Conservation (phyloP, 768 basidiomycete species). For the Suillus alpinus region DNA sequence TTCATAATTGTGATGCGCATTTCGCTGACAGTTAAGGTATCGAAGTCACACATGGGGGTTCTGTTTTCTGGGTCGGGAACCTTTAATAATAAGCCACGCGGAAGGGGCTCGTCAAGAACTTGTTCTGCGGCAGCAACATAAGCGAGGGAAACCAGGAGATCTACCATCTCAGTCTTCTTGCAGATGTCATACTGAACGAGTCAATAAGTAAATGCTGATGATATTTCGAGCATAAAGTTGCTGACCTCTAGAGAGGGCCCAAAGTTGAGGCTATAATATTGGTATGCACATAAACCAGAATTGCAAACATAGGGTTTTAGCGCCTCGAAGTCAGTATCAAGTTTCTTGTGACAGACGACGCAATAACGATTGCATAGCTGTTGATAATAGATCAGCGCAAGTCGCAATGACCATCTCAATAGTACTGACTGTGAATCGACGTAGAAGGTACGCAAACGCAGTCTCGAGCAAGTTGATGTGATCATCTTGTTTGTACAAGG, state of each 20-base stretch:
- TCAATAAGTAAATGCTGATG: not conserved
- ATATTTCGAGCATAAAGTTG: not conserved
- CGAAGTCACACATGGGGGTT: slow-evolving; percentile 46
- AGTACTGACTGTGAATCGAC: slow-evolving; percentile 53
- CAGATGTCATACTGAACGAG: slow-evolving; percentile 61
- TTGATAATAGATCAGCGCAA: not conserved
- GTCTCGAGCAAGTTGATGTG: slow-evolving; percentile 59
- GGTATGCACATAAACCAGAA: slow-evolving; percentile 63
- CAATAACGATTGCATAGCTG: slow-evolving; percentile 70
- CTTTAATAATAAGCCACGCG: slow-evolving; percentile 57
- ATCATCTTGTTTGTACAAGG: slow-evolving; percentile 34
- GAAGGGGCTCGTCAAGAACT: slow-evolving; percentile 54
- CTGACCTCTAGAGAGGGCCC: slow-evolving; percentile 67
- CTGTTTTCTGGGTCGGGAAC: slow-evolving; percentile 33
- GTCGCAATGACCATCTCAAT: not conserved
- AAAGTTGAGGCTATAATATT: slow-evolving; percentile 62
- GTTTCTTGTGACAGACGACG: slow-evolving; percentile 68
- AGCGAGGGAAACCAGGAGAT: slow-evolving; percentile 64
- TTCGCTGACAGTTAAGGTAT: slow-evolving; percentile 38
- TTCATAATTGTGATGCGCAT: slow-evolving; percentile 45
- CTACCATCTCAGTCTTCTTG: slow-evolving; percentile 60
- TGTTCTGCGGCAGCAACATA: slow-evolving; percentile 55
- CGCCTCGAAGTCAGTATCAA: slow-evolving; percentile 50
- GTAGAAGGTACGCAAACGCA: slow-evolving; percentile 62
- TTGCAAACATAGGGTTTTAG: slow-evolving; percentile 76